Percentiles rank a stretch among this genome's conserved stretches.
Conservation (phyloP, 345 rosid genomes). For the Eucalyptus grandis region DNA sequence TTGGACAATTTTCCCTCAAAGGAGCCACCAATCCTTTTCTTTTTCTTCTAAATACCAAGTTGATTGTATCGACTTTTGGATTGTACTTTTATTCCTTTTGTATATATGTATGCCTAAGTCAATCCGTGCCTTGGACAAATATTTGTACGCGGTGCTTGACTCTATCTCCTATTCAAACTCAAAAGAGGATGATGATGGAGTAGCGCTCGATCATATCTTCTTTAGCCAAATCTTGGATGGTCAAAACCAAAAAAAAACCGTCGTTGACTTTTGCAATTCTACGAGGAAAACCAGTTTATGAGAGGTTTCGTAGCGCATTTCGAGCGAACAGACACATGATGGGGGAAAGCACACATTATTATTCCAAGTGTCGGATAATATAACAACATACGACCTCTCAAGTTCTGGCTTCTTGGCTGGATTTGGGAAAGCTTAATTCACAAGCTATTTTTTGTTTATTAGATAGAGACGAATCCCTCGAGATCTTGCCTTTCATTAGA, state of each 20-base stretch:
- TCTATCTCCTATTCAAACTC: neutral
- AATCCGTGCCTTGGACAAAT: neutral
- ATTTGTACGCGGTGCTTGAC: neutral
- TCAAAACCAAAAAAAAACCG: neutral
- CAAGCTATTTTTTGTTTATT: neutral
- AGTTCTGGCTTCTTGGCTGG: neutral
- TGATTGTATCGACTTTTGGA: no score
- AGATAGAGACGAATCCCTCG: neutral
- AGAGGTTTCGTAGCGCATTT: neutral
- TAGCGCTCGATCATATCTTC: neutral
- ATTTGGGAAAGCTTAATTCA: neutral
- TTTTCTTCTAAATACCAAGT: rapidly evolving
- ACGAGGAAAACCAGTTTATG: neutral
- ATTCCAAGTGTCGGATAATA: neutral
- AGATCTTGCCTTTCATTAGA: neutral
- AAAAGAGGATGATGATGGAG: neutral
- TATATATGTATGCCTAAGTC: no score
- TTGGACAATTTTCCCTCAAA: no score
- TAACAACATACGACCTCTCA: neutral
- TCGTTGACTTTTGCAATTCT: neutral
- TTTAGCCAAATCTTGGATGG: neutral
- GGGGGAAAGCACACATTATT: neutral
- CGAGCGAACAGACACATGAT: neutral
- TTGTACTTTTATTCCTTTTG: neutral
- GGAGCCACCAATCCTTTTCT: rapidly evolving